Evolutionary conservation across 2,329 filamentous ascomycete species (phyloP).

Genomic region (Sclerotinia borealis): DNA sequence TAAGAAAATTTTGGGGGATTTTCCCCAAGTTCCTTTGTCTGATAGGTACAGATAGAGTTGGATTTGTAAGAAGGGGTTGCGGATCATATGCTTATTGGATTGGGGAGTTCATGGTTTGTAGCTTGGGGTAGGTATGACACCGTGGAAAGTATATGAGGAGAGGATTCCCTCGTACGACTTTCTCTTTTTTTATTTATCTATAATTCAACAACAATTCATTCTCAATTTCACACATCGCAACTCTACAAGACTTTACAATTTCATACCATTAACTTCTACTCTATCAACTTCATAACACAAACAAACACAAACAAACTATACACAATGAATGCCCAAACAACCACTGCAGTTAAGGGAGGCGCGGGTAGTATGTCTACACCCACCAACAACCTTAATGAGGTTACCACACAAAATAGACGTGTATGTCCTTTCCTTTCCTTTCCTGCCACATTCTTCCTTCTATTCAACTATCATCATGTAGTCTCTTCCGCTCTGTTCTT

Average conservation of each 20-base stretch:
- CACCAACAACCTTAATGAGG: slow-evolving; percentile 23
- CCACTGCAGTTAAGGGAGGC: slow-evolving; percentile 22
- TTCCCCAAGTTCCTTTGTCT: background rate
- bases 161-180: background rate
- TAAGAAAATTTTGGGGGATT: background rate
- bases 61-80: background rate
- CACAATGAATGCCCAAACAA: slow-evolving; percentile 9
- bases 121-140: background rate
- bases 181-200: rapidly evolving
- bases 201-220: background rate
- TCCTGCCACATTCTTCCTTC: background rate
- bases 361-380: slow-evolving; percentile 19
- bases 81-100: background rate
- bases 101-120: background rate
- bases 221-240: background rate
- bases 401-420: slow-evolving; percentile 14
- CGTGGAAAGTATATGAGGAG: slow-evolving; percentile 6
- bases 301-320: background rate
- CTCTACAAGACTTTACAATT: background rate
- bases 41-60: background rate
- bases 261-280: background rate
- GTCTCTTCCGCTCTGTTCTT: background rate
- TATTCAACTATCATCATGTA: background rate
- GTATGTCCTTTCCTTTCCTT: slow-evolving; percentile 14
- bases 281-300: background rate